phyloP scores from a whole-genome alignment of 192 early-diverging fungal genomes.

The Entophlyctis luteolus region DNA sequence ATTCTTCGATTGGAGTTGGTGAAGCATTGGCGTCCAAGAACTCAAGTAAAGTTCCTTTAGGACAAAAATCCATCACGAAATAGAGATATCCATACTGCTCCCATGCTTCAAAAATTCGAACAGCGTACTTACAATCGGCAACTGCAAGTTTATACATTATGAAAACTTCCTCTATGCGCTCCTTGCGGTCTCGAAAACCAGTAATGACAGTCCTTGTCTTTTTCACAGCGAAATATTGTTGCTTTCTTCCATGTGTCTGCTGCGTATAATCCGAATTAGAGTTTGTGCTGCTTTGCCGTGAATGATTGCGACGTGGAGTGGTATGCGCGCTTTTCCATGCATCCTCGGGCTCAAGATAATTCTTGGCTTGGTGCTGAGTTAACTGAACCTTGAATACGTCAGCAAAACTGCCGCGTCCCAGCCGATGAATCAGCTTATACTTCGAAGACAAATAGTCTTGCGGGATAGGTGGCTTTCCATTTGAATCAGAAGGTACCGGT shows the following conservation, averaged over 20 bases:
- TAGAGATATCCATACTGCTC: conserved; percentile 84
- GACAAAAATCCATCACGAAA: conserved; percentile 86
- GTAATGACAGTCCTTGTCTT: conserved; percentile 64
- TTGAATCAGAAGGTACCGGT: neutral
- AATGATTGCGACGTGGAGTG: neutral
- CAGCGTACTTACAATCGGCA: conserved; percentile 48
- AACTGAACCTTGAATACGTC: conserved; percentile 72
- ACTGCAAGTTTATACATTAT: conserved; percentile 66
- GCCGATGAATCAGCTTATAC: conserved; percentile 58
- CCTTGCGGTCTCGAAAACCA: conserved; percentile 64
- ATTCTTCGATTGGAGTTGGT: conserved; percentile 48
- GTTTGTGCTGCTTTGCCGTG: neutral
- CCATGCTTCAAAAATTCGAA: conserved; percentile 81
- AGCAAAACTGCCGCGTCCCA: conserved; percentile 82
- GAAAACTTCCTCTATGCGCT: conserved; percentile 76
- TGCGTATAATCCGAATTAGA: neutral
- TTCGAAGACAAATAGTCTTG: conserved; percentile 67
- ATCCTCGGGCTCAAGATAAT: too few relatives aligned
- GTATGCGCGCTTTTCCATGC: too few relatives aligned
- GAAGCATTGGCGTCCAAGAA: conserved; percentile 30
- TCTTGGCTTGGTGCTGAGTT: neutral
- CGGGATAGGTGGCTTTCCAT: conserved; percentile 14
- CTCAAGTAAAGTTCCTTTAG: conserved; percentile 56
- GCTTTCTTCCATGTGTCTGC: neutral
- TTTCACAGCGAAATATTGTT: conserved; percentile 75